Percentiles rank a stretch among this genome's conserved stretches.
These are phyloP conservation scores for Scheffersomyces quercinus DNA, from an alignment of 1,139 yeast genomes.

Conservation along the genomic window DNA sequence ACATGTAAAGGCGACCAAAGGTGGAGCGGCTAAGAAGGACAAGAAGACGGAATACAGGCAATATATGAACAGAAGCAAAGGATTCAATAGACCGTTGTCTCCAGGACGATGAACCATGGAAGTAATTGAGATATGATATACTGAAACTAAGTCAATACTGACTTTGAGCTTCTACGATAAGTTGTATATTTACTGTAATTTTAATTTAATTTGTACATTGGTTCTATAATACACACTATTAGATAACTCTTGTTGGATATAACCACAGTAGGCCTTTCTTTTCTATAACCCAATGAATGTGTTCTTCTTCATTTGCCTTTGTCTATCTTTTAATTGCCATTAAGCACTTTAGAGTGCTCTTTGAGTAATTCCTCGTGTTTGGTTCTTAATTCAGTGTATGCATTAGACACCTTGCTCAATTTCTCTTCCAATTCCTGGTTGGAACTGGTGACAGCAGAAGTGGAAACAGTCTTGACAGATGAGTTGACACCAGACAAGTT, in stretches of 20 bases:
- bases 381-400: constrained; percentile 57
- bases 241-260: too few species aligned
- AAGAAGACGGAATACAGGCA: constrained; percentile 57
- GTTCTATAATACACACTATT: too few species aligned
- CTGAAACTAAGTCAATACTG: too few species aligned
- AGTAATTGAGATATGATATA: too few species aligned
- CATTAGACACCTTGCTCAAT: constrained; percentile 51
- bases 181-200: too few species aligned
- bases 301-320: neutral
- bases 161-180: too few species aligned
- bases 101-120: constrained; percentile 33
- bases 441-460: constrained; percentile 11
- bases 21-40: constrained; percentile 46
- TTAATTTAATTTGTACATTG: too few species aligned
- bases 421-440: constrained; percentile 41
- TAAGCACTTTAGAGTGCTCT: constrained; percentile 49
- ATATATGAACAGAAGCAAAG: constrained; percentile 64
- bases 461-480: constrained; percentile 24
- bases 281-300: too few species aligned
- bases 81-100: constrained; percentile 62
- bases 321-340: neutral
- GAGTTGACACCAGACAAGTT: constrained; percentile 41
- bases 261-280: too few species aligned
- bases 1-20: constrained; percentile 53
- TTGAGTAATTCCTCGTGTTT: constrained; percentile 61